A percentile compares a stretch with the other conserved stretches of the same genome.
Evolutionary conservation across 1,284 basidiomycete species (phyloP).

Genomic region (Butyriboletus appendiculatus): DNA sequence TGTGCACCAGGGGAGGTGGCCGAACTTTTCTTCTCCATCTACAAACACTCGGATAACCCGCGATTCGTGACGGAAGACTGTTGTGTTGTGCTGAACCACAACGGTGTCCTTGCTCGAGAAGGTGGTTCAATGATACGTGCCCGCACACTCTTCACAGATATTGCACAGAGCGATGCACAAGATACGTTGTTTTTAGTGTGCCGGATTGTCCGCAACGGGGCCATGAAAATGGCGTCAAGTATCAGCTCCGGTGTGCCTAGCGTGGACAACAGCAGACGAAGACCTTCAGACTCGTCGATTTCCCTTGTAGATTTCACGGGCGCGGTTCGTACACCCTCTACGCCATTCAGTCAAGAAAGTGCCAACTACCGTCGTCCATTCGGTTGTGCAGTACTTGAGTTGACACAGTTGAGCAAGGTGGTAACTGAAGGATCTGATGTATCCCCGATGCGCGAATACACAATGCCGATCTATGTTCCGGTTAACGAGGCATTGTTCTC

Average conservation of each 20-base stretch:
- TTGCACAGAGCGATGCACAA: constrained; percentile 83
- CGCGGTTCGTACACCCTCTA: constrained; percentile 15
- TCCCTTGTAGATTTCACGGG: constrained; percentile 34
- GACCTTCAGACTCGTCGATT: constrained; percentile 54
- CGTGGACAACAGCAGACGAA: constrained; percentile 42
- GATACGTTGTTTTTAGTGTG: constrained; percentile 88
- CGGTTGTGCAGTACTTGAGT: constrained; percentile 90
- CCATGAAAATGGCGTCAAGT: constrained; percentile 72
- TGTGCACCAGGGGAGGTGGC: constrained; percentile 90
- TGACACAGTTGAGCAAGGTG: constrained; percentile 76
- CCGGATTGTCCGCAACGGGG: constrained; percentile 86
- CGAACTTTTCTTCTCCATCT: constrained; percentile 94
- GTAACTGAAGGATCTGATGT: constrained; percentile 61
- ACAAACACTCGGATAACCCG: constrained; percentile 74
- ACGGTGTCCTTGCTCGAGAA: constrained; percentile 83
- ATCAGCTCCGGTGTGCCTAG: constrained; percentile 51
- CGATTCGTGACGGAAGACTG: constrained; percentile 96
- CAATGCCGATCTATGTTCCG: constrained; percentile 90
- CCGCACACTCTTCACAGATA: constrained; percentile 87
- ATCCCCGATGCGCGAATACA: constrained; percentile 69
- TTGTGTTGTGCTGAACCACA: constrained; percentile 88
- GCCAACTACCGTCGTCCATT: constrained; percentile 83
- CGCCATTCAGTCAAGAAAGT: constrained; percentile 31
- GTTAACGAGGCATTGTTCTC: constrained; percentile 86
- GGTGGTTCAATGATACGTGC: constrained; percentile 56